A percentile compares a stretch with the other conserved stretches of the same genome.
Evolutionary conservation across 164 flowering plant genomes (phyloP).

Genomic region (Protea cynaroides): DNA sequence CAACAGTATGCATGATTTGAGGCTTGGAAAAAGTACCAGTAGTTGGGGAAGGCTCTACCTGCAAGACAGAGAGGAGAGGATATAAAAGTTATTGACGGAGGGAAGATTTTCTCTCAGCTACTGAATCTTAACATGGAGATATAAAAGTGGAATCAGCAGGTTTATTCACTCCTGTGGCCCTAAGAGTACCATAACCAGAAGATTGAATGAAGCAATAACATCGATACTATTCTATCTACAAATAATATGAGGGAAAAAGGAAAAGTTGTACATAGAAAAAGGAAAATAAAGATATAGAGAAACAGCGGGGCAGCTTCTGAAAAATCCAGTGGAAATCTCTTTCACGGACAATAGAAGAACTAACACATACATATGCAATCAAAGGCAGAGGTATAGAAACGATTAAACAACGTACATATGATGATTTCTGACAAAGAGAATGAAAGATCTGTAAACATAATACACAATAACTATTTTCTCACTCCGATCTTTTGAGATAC

Average conservation of each 20-base stretch:
- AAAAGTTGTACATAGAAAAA: too few species aligned
- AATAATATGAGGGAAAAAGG: conserved; percentile 36
- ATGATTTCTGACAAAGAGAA: conserved; percentile 3
- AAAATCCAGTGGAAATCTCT: conserved; percentile 1
- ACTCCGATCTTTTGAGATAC: background rate
- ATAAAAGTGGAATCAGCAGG: background rate
- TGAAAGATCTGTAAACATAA: background rate
- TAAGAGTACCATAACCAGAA: background rate
- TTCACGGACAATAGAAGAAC: background rate
- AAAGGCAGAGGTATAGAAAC: background rate
- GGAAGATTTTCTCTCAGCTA: background rate
- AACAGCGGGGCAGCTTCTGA: background rate
- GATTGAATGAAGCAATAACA: background rate
- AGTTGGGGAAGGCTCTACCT: conserved; percentile 69
- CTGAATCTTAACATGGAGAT: background rate
- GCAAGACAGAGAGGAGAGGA: conserved; percentile 5
- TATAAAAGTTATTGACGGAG: background rate
- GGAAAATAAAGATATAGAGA: conserved; percentile 1
- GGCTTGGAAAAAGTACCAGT: conserved; percentile 66
- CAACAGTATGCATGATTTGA: conserved; percentile 28
- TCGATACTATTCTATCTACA: too few species aligned
- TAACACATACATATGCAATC: background rate
- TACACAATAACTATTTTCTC: conserved; percentile 6
- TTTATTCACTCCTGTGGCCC: background rate
- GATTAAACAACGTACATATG: conserved; percentile 1